A percentile compares a stretch with the other conserved stretches of the same genome.
phyloP scores from a whole-genome alignment of 441 rosid species.

The Populus hybrid region DNA sequence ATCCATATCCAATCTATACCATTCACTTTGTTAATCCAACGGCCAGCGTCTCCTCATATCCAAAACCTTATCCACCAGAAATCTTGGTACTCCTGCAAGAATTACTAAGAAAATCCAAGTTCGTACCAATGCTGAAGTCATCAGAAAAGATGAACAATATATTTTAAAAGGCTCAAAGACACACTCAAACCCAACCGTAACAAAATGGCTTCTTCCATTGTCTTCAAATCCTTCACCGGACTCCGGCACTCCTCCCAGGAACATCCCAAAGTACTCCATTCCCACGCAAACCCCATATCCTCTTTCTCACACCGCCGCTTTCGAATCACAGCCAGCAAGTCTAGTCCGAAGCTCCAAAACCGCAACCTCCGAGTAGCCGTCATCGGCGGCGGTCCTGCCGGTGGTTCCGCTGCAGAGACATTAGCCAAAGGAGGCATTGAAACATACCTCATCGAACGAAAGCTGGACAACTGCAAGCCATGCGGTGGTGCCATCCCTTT shows the following conservation, averaged over 20 bases:
- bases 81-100: background rate
- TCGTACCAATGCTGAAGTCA: background rate
- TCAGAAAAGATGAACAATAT: background rate
- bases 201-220: slow-evolving; percentile 46
- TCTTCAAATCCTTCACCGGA: slow-evolving; percentile 72
- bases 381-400: slow-evolving; percentile 87
- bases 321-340: slow-evolving; percentile 43
- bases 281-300: slow-evolving; percentile 20
- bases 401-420: slow-evolving; percentile 72
- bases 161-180: background rate
- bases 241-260: slow-evolving; percentile 52
- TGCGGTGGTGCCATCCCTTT: slow-evolving; percentile 93
- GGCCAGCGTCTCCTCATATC: slow-evolving; percentile 25
- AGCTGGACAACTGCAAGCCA: slow-evolving; percentile 89
- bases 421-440: slow-evolving; percentile 79
- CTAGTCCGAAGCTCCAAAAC: slow-evolving; percentile 57
- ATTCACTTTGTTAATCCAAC: slow-evolving; percentile 41
- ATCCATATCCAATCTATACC: slow-evolving; percentile 57
- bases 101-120: background rate
- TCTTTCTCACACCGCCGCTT: slow-evolving; percentile 22
- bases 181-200: background rate
- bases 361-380: slow-evolving; percentile 81
- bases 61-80: slow-evolving; percentile 43
- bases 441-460: slow-evolving; percentile 73
- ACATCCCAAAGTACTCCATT: slow-evolving; percentile 24